Percentiles rank a stretch among this genome's conserved stretches.
These are phyloP conservation scores for Boletus coccyginus DNA, from an alignment of 768 basidiomycete species.

Conservation along the genomic window DNA sequence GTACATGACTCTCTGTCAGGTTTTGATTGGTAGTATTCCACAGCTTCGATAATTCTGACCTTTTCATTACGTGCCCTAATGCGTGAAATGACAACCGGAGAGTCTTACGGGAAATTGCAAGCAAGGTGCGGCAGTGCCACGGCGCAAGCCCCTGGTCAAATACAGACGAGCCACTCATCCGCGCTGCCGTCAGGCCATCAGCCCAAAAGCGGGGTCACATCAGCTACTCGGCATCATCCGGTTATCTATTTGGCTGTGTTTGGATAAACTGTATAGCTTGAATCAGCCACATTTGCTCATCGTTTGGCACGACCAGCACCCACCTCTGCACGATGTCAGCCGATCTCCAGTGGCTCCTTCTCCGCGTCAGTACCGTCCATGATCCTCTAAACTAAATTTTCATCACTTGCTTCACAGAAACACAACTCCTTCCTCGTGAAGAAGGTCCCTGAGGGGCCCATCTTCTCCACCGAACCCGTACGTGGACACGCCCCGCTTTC, in stretches of 20 bases:
- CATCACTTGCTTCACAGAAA: conserved; percentile 49
- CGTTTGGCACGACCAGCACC: conserved; percentile 14
- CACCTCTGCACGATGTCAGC: conserved; percentile 60
- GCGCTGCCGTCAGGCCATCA: too few relatives aligned
- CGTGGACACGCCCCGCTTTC: conserved; percentile 27
- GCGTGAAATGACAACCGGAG: too few relatives aligned
- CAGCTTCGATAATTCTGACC: too few relatives aligned
- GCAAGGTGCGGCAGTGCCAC: too few relatives aligned
- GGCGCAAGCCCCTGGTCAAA: too few relatives aligned
- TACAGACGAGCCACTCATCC: too few relatives aligned
- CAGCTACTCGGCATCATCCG: too few relatives aligned
- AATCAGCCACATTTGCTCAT: conserved; percentile 30
- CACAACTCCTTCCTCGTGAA: conserved; percentile 87
- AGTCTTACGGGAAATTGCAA: too few relatives aligned
- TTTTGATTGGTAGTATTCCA: too few relatives aligned
- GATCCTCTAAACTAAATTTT: neutral
- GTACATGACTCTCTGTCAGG: too few relatives aligned
- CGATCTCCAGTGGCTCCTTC: conserved; percentile 93
- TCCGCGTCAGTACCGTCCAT: conserved; percentile 60
- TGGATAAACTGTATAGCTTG: conserved; percentile 31
- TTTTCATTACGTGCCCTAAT: too few relatives aligned
- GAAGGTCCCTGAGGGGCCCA: conserved; percentile 63
- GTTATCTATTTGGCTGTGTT: conserved; percentile 22
- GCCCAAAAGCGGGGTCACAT: too few relatives aligned
- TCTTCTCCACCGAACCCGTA: conserved; percentile 85